Evolutionary conservation across 257 asterid species (phyloP).

Genomic region (Forsythia viridissima): DNA sequence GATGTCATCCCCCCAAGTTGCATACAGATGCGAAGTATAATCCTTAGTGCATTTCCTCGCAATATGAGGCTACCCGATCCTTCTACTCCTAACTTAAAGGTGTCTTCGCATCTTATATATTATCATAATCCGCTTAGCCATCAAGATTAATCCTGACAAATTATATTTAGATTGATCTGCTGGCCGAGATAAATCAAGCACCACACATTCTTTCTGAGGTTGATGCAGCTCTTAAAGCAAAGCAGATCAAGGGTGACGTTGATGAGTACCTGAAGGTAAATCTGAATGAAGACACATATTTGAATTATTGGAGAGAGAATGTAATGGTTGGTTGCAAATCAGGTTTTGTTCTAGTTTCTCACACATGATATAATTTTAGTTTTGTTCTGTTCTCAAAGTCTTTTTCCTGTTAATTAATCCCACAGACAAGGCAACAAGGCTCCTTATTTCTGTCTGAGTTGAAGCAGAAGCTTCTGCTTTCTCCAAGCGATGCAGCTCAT

Average conservation of each 20-base stretch:
- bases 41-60: slow-evolving; percentile 98
- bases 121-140: slow-evolving; percentile 2
- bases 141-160: slow-evolving; percentile 1
- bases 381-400: slow-evolving; percentile 8
- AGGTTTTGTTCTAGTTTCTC: neutral
- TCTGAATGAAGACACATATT: neutral
- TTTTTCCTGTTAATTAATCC: slow-evolving; percentile 16
- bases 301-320: neutral
- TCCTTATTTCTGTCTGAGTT: slow-evolving; percentile 77
- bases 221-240: slow-evolving; percentile 86
- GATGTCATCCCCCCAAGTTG: slow-evolving; percentile 99
- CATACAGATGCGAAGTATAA: slow-evolving; percentile 93
- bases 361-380: neutral
- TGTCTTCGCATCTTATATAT: slow-evolving; percentile 9
- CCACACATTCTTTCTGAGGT: slow-evolving; percentile 95
- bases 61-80: slow-evolving; percentile 99
- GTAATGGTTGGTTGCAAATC: neutral
- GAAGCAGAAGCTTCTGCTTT: slow-evolving; percentile 83
- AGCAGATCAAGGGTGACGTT: slow-evolving; percentile 80
- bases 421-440: slow-evolving; percentile 82
- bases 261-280: slow-evolving; percentile 92
- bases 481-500: slow-evolving; percentile 68
- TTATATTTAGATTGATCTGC: slow-evolving; percentile 73
- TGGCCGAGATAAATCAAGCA: slow-evolving; percentile 77
- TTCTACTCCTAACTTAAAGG: slow-evolving; percentile 94